Base-by-base conservation (phyloP, 352 stramenopile genomes). In the Phytophthora meadii region DNA sequence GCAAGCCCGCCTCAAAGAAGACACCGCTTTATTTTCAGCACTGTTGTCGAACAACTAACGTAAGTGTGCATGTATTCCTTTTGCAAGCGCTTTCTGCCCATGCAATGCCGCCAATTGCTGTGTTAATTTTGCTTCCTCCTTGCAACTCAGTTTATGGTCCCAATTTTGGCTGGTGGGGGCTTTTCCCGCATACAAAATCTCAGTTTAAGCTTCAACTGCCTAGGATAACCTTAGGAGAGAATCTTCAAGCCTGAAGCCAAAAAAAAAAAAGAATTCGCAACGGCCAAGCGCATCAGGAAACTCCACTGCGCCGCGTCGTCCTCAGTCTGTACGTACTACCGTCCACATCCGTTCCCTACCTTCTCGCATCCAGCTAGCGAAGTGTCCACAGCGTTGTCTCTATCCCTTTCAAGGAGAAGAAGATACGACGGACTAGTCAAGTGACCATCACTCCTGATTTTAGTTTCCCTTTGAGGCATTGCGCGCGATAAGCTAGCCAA, bases 371-470 rank as follows among this genome's bases (percentile, higher is more conserved):
- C 25, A 45, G 34, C n/a, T 10, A 30, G 11, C 32, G 17, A 60
- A 22, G 52, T 51, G 27, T 19, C 14, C 17, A 0, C 27, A 12
- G 37, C 36, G 7, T 49, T 10, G 15, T 11, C 45, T 19, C 5
- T 3, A 51, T 59, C 40, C 53, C 27, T 30, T 42, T 50, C 41
- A 53, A 56, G 12, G 22, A 57, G 37, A 50, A 51, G 34, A 61
- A 52, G 41, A 64, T 61, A 55, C 44, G 12, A 57, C 52, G 49
- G 45, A 28, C 25, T 27, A 30, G 32, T 10, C 34, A 15, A 48
- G 44, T 51, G 66, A 70, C 60, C 66, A 74, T 70, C 66, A 74
- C 54, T 74, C 66, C 44, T 67, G 27, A n/a, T 19, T 30, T 57
- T 51, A 15, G 22, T 40, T 30, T 49, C 53, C 42, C 36, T 36